These are phyloP conservation scores for Corylus heterophylla DNA, from an alignment of 306 rosid genomes.

Conservation along the genomic window DNA sequence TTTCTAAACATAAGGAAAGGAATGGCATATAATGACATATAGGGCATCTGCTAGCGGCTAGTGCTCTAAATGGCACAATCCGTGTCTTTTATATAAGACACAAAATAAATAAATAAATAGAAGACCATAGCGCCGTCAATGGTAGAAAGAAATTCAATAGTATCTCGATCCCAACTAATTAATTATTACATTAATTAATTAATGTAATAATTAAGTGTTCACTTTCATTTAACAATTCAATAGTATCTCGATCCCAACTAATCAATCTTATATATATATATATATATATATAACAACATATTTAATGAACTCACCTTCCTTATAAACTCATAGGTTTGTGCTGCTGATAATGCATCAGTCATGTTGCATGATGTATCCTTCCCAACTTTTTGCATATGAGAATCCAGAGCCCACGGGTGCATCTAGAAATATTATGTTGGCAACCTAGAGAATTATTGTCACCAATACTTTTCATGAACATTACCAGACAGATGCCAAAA, in stretches of 20 bases:
- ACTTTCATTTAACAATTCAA: not conserved
- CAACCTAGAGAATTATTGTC: not conserved
- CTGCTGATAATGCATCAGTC: constrained; percentile 25
- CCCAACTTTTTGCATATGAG: constrained; percentile 33
- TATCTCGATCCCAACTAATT: too few relatives aligned
- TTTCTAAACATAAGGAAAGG: too few relatives aligned
- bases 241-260: not conserved
- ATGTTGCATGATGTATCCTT: constrained; percentile 7
- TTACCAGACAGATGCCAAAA: too few relatives aligned
- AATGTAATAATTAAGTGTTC: not conserved
- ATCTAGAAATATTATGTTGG: constrained; percentile 49
- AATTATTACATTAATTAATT: too few relatives aligned
- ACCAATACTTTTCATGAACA: not conserved
- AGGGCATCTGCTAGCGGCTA: too few relatives aligned
- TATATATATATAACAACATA: too few relatives aligned
- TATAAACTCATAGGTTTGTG: constrained; percentile 35
- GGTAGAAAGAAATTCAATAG: too few relatives aligned
- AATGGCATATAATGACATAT: too few relatives aligned
- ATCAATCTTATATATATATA: not conserved
- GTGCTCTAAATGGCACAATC: too few relatives aligned
- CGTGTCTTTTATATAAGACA: too few relatives aligned
- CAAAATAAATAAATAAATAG: too few relatives aligned
- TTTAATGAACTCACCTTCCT: constrained; percentile 29
- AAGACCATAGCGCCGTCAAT: too few relatives aligned
- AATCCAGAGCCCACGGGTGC: constrained; percentile 51